A percentile compares a stretch with the other conserved stretches of the same genome.
phyloP scores from a whole-genome alignment of 805 yeast species.

The Sugiyamaella qingdaonensis region DNA sequence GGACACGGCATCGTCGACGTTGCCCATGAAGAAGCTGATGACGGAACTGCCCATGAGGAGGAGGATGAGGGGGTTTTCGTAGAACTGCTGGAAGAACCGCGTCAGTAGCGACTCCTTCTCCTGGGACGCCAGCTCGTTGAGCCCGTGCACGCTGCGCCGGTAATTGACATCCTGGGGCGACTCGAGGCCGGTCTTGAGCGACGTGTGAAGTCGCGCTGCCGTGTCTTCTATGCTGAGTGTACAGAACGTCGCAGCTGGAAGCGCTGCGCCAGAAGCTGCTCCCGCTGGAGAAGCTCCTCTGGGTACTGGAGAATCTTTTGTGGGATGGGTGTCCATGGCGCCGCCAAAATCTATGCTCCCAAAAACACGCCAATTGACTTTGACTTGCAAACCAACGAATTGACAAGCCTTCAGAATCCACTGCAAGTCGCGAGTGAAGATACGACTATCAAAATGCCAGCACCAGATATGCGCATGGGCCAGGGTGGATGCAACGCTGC shows the following conservation, averaged over 20 bases:
- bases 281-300: background rate
- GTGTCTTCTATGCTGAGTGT: slow-evolving; percentile 64
- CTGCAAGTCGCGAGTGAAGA: too few species aligned
- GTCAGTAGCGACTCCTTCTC: slow-evolving; percentile 69
- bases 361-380: background rate
- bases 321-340: background rate
- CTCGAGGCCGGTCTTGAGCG: slow-evolving; percentile 54
- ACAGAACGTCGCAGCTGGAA: slow-evolving; percentile 63
- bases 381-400: background rate
- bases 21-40: slow-evolving; percentile 88
- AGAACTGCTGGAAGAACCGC: slow-evolving; percentile 75
- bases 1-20: slow-evolving; percentile 90
- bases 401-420: too few species aligned
- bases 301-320: background rate
- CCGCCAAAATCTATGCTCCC: background rate
- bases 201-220: slow-evolving; percentile 56
- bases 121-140: slow-evolving; percentile 70
- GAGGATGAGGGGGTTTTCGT: slow-evolving; percentile 86
- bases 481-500: background rate
- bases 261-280: background rate
- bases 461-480: background rate
- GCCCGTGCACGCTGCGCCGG: slow-evolving; percentile 72
- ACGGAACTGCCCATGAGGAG: slow-evolving; percentile 86
- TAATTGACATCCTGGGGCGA: slow-evolving; percentile 65
- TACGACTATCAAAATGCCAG: background rate